These are phyloP conservation scores for Pythium phragmitis DNA, from an alignment of 352 stramenopile species.

Conservation along the genomic window DNA sequence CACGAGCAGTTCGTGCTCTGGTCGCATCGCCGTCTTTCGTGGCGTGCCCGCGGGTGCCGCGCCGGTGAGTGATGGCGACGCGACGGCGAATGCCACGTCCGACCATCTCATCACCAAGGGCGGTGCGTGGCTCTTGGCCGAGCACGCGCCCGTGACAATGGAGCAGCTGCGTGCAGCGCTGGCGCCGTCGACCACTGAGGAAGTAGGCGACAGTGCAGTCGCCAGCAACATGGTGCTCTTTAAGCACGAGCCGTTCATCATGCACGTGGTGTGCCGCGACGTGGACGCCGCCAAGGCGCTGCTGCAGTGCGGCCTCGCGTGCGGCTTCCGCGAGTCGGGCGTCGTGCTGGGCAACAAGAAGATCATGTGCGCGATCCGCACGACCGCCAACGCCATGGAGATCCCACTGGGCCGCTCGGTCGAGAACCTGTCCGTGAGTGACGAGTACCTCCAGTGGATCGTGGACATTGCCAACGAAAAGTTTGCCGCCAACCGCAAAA, in stretches of 20 bases:
- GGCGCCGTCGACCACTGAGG: background rate
- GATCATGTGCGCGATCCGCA: slow-evolving; percentile 91
- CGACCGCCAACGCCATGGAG: slow-evolving; percentile 83
- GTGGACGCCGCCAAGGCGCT: slow-evolving; percentile 75
- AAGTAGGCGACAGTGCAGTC: background rate
- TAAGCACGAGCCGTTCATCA: slow-evolving; percentile 92
- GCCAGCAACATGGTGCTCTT: slow-evolving; percentile 84
- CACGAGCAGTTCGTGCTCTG: slow-evolving; percentile 91
- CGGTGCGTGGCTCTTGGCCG: slow-evolving; percentile 85
- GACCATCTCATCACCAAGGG: slow-evolving; percentile 84
- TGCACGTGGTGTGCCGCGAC: slow-evolving; percentile 89
- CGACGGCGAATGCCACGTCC: background rate
- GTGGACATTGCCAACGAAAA: slow-evolving; percentile 84
- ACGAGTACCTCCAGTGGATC: slow-evolving; percentile 72
- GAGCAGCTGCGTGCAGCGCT: slow-evolving; percentile 65
- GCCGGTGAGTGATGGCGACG: background rate
- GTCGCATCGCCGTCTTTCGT: slow-evolving; percentile 87
- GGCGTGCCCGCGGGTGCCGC: slow-evolving; percentile 30
- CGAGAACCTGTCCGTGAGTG: slow-evolving; percentile 56
- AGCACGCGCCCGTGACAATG: slow-evolving; percentile 71
- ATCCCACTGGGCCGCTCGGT: slow-evolving; percentile 69
- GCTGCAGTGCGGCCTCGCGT: slow-evolving; percentile 77
- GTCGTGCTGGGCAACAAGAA: slow-evolving; percentile 87
- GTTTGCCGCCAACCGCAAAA: slow-evolving; percentile 72
- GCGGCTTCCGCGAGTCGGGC: slow-evolving; percentile 88